Conservation (phyloP, 2,329 filamentous ascomycete species). For the Epicoccum nigrum region DNA sequence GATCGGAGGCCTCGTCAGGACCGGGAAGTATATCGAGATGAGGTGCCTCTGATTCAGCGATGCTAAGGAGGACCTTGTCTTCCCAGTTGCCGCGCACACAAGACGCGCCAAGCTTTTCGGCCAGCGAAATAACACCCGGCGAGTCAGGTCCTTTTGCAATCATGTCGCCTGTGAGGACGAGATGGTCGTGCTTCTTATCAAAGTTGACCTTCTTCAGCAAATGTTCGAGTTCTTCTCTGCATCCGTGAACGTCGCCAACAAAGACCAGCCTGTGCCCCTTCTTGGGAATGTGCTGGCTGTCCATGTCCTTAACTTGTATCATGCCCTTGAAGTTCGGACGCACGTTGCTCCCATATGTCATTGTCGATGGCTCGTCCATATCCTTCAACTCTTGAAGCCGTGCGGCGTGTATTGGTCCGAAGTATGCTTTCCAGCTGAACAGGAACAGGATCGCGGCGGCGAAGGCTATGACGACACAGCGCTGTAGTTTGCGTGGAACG, state of each 20-base stretch:
- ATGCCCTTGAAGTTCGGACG: constrained; percentile 57
- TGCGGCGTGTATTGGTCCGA: constrained; percentile 46
- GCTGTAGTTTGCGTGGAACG: constrained; percentile 45
- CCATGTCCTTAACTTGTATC: constrained; percentile 57
- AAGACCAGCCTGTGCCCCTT: constrained; percentile 70
- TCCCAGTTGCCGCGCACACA: constrained; percentile 94
- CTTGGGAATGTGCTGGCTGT: constrained; percentile 54
- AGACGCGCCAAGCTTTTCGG: constrained; percentile 74
- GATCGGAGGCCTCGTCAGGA: constrained; percentile 41
- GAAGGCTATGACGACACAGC: constrained; percentile 43
- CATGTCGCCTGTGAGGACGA: constrained; percentile 49
- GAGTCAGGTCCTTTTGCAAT: constrained; percentile 88
- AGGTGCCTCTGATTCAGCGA: constrained; percentile 50
- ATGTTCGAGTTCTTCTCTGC: constrained; percentile 64
- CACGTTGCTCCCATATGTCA: constrained; percentile 55
- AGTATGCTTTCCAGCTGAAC: constrained; percentile 45
- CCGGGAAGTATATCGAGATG: constrained; percentile 28
- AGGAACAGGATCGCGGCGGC: constrained; percentile 37
- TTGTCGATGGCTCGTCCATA: constrained; percentile 38
- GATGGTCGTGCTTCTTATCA: constrained; percentile 59
- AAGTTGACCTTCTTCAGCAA: constrained; percentile 73
- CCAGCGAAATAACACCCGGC: constrained; percentile 74
- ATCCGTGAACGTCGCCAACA: constrained; percentile 92
- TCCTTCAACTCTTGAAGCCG: constrained; percentile 43
- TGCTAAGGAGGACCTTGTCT: constrained; percentile 77